A percentile compares a stretch with the other conserved stretches of the same genome.
Evolutionary conservation across 768 basidiomycete genomes (phyloP).

Genomic region (Auriculariales sp.): DNA sequence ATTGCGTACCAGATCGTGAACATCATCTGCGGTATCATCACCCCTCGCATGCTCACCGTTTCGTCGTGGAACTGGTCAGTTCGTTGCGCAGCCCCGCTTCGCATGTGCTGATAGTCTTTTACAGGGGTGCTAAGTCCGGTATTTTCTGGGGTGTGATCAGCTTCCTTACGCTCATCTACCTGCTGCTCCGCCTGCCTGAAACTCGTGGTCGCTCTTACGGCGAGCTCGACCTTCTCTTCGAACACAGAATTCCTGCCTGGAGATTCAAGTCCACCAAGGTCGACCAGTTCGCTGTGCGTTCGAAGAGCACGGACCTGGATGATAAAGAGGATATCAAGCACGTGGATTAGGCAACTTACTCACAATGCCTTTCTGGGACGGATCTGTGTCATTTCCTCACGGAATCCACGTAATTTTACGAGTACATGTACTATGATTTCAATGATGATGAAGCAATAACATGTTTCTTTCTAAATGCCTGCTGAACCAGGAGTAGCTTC

Average conservation of each 20-base stretch:
- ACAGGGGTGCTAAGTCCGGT: slow-evolving; percentile 14
- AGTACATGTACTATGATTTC: too few species aligned
- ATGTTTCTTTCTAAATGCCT: too few species aligned
- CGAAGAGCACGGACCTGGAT: not conserved
- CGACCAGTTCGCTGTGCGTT: slow-evolving; percentile 5
- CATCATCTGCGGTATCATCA: slow-evolving; percentile 12
- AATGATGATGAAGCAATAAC: too few species aligned
- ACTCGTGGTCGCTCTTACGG: slow-evolving; percentile 11
- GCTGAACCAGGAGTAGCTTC: too few species aligned
- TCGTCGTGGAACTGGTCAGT: not conserved
- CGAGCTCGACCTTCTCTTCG: slow-evolving; percentile 25
- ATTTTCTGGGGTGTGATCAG: slow-evolving; percentile 13
- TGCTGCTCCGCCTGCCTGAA: not conserved
- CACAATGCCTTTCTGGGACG: too few species aligned
- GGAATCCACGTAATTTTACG: too few species aligned
- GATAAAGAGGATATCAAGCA: slow-evolving; percentile 2
- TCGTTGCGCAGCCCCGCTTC: slow-evolving; percentile 2
- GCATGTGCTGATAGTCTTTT: slow-evolving; percentile 11
- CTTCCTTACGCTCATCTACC: slow-evolving; percentile 8
- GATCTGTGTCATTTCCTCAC: too few species aligned
- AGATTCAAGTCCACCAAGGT: slow-evolving; percentile 17
- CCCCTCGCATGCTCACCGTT: slow-evolving; percentile 2
- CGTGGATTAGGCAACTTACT: not conserved
- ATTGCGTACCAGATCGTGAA: slow-evolving; percentile 10
- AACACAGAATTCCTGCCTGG: slow-evolving; percentile 17